These are phyloP conservation scores for Sclerospora graminicola DNA, from an alignment of 352 stramenopile genomes.

Conservation along the genomic window DNA sequence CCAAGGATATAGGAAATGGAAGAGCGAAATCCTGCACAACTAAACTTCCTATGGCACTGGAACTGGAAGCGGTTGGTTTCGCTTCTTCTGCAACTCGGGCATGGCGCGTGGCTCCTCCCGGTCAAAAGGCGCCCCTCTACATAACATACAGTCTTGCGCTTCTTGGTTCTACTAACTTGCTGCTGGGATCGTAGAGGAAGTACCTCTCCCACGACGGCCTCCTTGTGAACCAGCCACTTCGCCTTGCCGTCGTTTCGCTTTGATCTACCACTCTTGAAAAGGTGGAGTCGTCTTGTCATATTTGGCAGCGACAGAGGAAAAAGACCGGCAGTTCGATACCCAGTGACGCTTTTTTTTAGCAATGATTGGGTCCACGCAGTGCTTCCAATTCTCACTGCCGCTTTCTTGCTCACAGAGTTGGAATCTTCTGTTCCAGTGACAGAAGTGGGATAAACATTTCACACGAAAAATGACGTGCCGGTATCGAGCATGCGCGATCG, in stretches of 20 bases:
- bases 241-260: background rate
- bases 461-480: background rate
- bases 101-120: too few relatives aligned
- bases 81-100: too few relatives aligned
- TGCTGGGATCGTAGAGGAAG: background rate
- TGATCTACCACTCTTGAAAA: background rate
- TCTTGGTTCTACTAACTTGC: too few relatives aligned
- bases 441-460: background rate
- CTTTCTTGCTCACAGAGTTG: background rate
- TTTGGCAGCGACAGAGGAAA: background rate
- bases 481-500: too few relatives aligned
- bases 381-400: background rate
- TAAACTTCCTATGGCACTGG: too few relatives aligned
- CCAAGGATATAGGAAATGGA: too few relatives aligned
- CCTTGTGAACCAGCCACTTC: too few relatives aligned
- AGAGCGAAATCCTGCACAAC: too few relatives aligned
- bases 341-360: background rate
- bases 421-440: background rate
- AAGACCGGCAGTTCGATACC: background rate
- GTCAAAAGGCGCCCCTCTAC: background rate
- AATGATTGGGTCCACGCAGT: background rate
- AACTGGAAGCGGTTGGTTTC: too few relatives aligned
- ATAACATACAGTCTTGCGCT: background rate
- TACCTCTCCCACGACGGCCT: too few relatives aligned
- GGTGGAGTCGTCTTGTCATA: too few relatives aligned